phyloP scores from a whole-genome alignment of 1,284 basidiomycete species.

The Sporisorium exsertum region DNA sequence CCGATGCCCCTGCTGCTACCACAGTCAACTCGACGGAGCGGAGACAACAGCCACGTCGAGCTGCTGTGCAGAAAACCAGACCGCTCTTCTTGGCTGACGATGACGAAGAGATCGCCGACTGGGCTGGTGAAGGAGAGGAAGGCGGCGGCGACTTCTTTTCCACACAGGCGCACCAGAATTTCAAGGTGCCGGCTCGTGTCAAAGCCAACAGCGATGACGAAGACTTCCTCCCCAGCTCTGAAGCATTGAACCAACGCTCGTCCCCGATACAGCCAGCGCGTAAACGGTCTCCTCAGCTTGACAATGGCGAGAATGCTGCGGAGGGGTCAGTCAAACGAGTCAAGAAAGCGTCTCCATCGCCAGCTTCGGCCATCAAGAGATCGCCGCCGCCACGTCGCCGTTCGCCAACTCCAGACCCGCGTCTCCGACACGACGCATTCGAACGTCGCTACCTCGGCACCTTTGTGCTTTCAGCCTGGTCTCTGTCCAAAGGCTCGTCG shows the following conservation, averaged over 20 bases:
- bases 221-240: slow-evolving; percentile 14
- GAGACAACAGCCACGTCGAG: slow-evolving; percentile 35
- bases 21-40: slow-evolving; percentile 1
- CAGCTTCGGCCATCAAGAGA: slow-evolving; percentile 1
- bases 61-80: slow-evolving; percentile 36
- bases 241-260: slow-evolving; percentile 6
- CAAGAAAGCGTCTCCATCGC: slow-evolving; percentile 18
- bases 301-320: neutral
- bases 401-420: slow-evolving; percentile 41
- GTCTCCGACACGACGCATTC: slow-evolving; percentile 46
- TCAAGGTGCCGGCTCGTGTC: neutral
- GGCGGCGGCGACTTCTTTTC: slow-evolving; percentile 30
- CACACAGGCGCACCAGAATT: slow-evolving; percentile 13
- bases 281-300: slow-evolving; percentile 4
- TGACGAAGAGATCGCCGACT: slow-evolving; percentile 35
- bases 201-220: slow-evolving; percentile 30
- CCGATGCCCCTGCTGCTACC: neutral
- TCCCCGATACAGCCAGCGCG: slow-evolving; percentile 12
- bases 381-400: slow-evolving; percentile 7
- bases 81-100: slow-evolving; percentile 45
- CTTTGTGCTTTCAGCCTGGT: slow-evolving; percentile 65
- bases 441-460: slow-evolving; percentile 60
- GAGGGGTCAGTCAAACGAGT: slow-evolving; percentile 12
- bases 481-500: slow-evolving; percentile 60
- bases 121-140: slow-evolving; percentile 4